Evolutionary conservation across 352 stramenopile genomes (phyloP), one percentile per base, ranked within the genome.

Genomic region (Pythium volutum): DNA sequence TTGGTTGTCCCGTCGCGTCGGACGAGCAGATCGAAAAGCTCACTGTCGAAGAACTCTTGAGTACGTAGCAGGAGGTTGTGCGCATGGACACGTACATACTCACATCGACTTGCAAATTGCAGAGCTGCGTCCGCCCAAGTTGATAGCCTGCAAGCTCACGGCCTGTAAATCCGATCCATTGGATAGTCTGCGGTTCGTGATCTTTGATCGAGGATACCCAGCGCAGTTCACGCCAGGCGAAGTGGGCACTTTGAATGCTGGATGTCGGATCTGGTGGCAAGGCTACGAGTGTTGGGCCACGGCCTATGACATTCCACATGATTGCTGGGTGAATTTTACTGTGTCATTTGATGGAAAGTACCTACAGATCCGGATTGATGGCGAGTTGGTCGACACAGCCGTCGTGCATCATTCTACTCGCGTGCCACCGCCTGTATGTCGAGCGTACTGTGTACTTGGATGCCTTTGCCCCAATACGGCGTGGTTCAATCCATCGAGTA

Each of bases 261-360:
- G 79, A 2, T 87, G 77, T 46, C 73, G 66, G 15, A 64, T 89
- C 31, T 78, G 72, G 29, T 83, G 66, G 64, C 47, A 65, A 51
- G 59, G 58, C 2, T 73, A 64, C 42, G 76, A 84, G 47, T 87
- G 74, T 50, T 88, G 69, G 67, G 71, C 66, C 4, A 77, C 74
- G n/a, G 54, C 62, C 3, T 88, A 87, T 42, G 64, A 76, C 4
- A 41, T 89, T 7, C 80, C 77, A 0, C 79, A 66, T 27, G 80
- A 81, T 50, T 75, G 69, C 6, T 89, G 80, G 80, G 64, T 85
- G 2, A 27, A 69, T 10, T 58, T 89, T 26, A 58, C 50, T 25
- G 59, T 86, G 18, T 39, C 66, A 9, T 89, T 89, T 50, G 80
- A 89, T 38, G 66, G 67, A 3, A 63, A 58, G 22, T 86, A 76